A percentile compares a stretch with the other conserved stretches of the same genome.
phyloP scores from a whole-genome alignment of 768 basidiomycete species.

The Trametes punicea region DNA sequence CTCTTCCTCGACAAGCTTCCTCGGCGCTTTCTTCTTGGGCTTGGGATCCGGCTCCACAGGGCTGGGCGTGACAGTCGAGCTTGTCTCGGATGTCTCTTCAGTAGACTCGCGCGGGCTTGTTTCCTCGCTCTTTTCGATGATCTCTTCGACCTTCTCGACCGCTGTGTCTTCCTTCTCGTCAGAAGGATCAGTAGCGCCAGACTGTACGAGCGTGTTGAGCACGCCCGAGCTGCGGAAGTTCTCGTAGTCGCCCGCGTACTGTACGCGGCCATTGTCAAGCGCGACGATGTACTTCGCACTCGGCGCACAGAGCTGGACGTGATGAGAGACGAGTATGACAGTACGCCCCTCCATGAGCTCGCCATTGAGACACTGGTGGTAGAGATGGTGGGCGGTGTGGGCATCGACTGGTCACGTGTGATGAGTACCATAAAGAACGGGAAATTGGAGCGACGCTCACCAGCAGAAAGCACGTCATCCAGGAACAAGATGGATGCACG shows the following conservation, averaged over 20 bases:
- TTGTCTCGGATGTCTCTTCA: conserved; percentile 38
- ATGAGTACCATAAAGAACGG: not conserved
- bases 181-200: conserved; percentile 36
- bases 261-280: conserved; percentile 76
- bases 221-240: conserved; percentile 67
- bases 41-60: conserved; percentile 30
- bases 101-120: conserved; percentile 16
- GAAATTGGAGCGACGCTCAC: conserved; percentile 21
- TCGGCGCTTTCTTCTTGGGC: conserved; percentile 50
- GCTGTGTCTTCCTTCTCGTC: conserved; percentile 46
- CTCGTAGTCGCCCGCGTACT: conserved; percentile 65
- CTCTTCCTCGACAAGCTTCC: conserved; percentile 78
- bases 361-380: conserved; percentile 74
- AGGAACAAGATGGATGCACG: conserved; percentile 77
- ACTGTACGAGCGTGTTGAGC: conserved; percentile 64
- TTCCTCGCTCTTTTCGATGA: conserved; percentile 22
- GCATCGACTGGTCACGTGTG: conserved; percentile 60
- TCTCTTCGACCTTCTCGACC: conserved; percentile 35
- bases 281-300: conserved; percentile 81
- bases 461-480: conserved; percentile 71
- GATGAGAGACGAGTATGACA: conserved; percentile 88
- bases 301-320: conserved; percentile 82
- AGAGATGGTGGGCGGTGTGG: conserved; percentile 80
- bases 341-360: conserved; percentile 78
- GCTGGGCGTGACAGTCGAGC: conserved; percentile 39